Evolutionary conservation across 1,139 yeast species (phyloP).

Genomic region (Kodamaea derodonti): DNA sequence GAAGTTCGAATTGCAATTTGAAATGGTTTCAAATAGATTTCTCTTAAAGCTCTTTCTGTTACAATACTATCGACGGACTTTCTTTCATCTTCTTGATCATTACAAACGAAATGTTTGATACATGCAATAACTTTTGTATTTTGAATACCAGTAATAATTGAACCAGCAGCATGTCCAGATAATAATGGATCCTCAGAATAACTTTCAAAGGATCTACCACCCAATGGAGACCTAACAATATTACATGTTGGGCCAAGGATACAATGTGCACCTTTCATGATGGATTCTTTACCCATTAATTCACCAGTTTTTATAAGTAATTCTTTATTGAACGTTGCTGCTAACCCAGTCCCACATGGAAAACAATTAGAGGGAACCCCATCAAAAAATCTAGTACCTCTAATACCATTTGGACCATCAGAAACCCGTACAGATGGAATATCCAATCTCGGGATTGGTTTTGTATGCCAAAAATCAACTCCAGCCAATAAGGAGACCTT

Average conservation of each 20-base stretch:
- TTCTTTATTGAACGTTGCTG: conserved; percentile 22
- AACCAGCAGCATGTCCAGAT: conserved; percentile 51
- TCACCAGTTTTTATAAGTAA: conserved; percentile 41
- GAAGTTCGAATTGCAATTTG: conserved; percentile 52
- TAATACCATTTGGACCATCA: conserved; percentile 56
- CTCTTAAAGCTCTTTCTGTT: conserved; percentile 58
- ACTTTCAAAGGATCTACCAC: conserved; percentile 64
- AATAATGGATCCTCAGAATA: conserved; percentile 61
- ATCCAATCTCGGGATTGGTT: conserved; percentile 14
- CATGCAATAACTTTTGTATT: conserved; percentile 50
- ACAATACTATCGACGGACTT: conserved; percentile 44
- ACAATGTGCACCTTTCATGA: conserved; percentile 45
- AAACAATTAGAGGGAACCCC: conserved; percentile 49
- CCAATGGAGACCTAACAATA: conserved; percentile 56
- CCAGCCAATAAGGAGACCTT: conserved; percentile 18
- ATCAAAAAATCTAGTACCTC: conserved; percentile 48
- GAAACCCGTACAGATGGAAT: conserved; percentile 21
- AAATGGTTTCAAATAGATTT: conserved; percentile 58
- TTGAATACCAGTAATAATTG: conserved; percentile 54
- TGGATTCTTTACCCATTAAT: conserved; percentile 49
- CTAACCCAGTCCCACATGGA: conserved; percentile 33
- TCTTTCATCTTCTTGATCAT: conserved; percentile 58
- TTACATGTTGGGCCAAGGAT: conserved; percentile 55
- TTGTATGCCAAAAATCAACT: conserved; percentile 22
- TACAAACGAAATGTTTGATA: conserved; percentile 57